Base-by-base conservation (phyloP, 1,284 basidiomycete genomes). In the Sphagnurus paluster region DNA sequence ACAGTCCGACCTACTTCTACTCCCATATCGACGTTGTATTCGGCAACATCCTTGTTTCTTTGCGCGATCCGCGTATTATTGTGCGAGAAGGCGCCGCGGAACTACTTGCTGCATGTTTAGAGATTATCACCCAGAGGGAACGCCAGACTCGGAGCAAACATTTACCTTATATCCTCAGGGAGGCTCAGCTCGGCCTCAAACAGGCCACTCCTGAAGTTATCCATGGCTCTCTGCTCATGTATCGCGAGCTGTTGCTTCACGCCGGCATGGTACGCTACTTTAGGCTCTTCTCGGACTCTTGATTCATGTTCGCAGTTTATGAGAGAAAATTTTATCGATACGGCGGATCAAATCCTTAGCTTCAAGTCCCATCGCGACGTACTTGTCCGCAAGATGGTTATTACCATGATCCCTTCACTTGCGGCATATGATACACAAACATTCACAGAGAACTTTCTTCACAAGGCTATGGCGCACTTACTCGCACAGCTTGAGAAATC, bases 381-480 rank as follows among this genome's bases (percentile, higher is more conserved):
- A 16, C 80, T 92, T 26, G 88, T 98, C 47, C 83, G 93, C 44
- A 90, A 92, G 67, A 92, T 93, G 69, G 93, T 98, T 50, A 94
- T 98, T 59, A 89, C 90, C 1, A 80, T 98, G 57, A 94, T 98
- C 38, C 94, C 95, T 0, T 90, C 89, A 5, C 81, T 98, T 57
- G 94, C 94, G n/a, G 84, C 87, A 1, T 98, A 97, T 64, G 93
- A 98, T 64, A 90, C 90, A 2, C 84, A 91, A 63, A 90, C 88
- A 4, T 98, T 98, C 60, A 86, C 87, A 32, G 86, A 90, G 52
- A 85, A 90, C 59, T 93, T 92, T 63, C 75, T 98, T 9, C 90
- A 94, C 69, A 87, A 90, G 63, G 84, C 90, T 19, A 97, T 98
- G 94, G 85, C 80, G 0, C 91, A 95, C 69, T 77, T 98, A 1